Percentiles rank a stretch among this genome's conserved stretches.
These are phyloP conservation scores for Chrysochromulina parva DNA, from an alignment of 78 protist genomes.

Conservation along the genomic window DNA sequence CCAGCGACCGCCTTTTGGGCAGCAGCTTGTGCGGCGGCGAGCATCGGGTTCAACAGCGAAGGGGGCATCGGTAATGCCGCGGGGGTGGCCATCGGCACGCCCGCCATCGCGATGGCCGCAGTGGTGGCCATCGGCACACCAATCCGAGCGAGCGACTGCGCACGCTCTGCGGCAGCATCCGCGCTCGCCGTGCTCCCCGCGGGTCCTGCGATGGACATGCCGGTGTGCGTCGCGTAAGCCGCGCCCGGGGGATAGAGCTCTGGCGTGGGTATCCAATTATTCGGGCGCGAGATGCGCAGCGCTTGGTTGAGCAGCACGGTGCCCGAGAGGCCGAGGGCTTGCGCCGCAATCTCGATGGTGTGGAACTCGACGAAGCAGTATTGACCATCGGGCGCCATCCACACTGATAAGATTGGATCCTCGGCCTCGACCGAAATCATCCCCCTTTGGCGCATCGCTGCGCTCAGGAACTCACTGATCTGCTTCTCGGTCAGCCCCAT, in stretches of 20 bases:
- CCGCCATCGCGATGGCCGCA: no score
- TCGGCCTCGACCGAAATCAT: not conserved
- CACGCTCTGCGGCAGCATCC: no score
- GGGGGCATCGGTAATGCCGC: no score
- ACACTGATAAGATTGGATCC: not conserved
- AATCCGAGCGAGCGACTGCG: no score
- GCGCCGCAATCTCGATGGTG: not conserved
- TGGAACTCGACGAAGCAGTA: constrained; percentile 19
- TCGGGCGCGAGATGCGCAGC: not conserved
- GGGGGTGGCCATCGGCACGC: no score
- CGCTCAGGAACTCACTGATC: not conserved
- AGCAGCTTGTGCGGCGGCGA: not conserved
- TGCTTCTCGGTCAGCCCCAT: constrained; percentile 12
- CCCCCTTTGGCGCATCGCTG: not conserved
- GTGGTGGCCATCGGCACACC: no score
- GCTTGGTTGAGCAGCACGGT: not conserved
- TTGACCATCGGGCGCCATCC: not conserved
- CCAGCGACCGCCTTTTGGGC: not conserved
- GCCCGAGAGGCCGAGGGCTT: not conserved
- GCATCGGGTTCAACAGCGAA: no score
- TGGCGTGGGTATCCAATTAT: not conserved
- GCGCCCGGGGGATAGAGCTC: no score
- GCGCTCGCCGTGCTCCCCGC: no score
- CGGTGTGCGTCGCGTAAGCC: no score
- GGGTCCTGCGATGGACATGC: no score